These are phyloP conservation scores for Ophiostoma pallidulum DNA, from an alignment of 2,329 filamentous ascomycete species.

Conservation along the genomic window DNA sequence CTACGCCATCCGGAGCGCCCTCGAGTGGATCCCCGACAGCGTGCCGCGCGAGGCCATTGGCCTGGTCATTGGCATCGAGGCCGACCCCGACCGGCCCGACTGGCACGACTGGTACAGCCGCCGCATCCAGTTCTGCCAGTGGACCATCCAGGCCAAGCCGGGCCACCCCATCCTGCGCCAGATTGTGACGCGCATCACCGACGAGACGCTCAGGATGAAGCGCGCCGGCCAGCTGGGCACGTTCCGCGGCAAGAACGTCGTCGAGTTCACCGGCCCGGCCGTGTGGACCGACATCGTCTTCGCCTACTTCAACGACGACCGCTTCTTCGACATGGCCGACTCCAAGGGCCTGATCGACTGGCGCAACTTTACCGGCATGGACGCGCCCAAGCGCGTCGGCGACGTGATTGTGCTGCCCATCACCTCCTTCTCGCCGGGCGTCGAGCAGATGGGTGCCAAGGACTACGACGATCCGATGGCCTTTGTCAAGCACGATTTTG, in stretches of 20 bases:
- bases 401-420: constrained; percentile 92
- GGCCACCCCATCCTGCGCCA: constrained; percentile 88
- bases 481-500: constrained; percentile 94
- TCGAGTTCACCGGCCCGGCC: constrained; percentile 90
- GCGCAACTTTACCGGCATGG: constrained; percentile 83
- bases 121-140: constrained; percentile 96
- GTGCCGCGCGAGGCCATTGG: constrained; percentile 73
- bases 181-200: constrained; percentile 76
- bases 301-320: constrained; percentile 82
- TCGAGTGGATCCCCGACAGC: constrained; percentile 75
- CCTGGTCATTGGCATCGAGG: constrained; percentile 88
- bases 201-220: constrained; percentile 69
- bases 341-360: constrained; percentile 70
- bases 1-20: constrained; percentile 67
- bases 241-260: constrained; percentile 59
- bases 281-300: constrained; percentile 92
- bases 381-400: constrained; percentile 72
- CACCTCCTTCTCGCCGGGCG: constrained; percentile 92
- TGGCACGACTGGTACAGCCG: constrained; percentile 96
- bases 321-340: constrained; percentile 72
- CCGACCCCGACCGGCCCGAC: constrained; percentile 84
- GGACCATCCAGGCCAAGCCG: constrained; percentile 94
- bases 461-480: constrained; percentile 90
- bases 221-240: constrained; percentile 52
- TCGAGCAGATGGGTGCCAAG: constrained; percentile 83